These are phyloP conservation scores for Aeschynomene evenia DNA, from an alignment of 306 rosid genomes.

Conservation along the genomic window DNA sequence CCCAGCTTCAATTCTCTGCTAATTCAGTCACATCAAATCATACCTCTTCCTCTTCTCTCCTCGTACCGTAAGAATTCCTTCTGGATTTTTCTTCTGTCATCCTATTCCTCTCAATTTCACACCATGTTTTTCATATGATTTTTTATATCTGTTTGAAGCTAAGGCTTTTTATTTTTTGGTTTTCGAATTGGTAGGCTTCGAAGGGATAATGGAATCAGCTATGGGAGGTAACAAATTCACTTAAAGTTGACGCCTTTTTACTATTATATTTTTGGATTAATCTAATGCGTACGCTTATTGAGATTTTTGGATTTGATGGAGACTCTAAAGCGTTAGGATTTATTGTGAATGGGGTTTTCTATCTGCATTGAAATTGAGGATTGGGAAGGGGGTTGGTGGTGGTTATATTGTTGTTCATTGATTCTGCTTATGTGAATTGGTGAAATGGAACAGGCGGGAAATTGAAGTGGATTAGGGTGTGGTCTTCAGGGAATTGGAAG, in stretches of 20 bases:
- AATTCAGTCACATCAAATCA: no score
- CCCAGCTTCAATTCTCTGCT: no score
- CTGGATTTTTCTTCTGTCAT: background rate
- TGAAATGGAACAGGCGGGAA: background rate
- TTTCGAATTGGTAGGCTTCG: constrained; percentile 3
- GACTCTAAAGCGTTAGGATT: background rate
- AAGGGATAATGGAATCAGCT: constrained; percentile 11
- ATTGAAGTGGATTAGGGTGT: background rate
- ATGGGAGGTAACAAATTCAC: constrained; percentile 23
- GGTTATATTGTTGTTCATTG: background rate
- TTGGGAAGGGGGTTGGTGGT: background rate
- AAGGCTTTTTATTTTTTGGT: background rate
- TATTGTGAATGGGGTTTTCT: background rate
- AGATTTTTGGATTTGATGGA: constrained; percentile 7
- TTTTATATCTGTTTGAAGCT: background rate
- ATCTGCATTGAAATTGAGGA: background rate
- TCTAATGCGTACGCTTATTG: background rate
- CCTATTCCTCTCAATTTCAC: background rate
- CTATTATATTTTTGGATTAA: background rate
- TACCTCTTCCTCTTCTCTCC: no score
- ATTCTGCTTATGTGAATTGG: background rate
- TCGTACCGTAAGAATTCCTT: no score
- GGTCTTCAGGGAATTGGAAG: background rate
- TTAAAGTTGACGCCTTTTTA: background rate
- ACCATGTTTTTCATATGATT: no score